Evolutionary conservation across 1,139 yeast genomes (phyloP), one percentile per base, ranked within the genome.

Genomic region (Scheffersomyces stambukii): DNA sequence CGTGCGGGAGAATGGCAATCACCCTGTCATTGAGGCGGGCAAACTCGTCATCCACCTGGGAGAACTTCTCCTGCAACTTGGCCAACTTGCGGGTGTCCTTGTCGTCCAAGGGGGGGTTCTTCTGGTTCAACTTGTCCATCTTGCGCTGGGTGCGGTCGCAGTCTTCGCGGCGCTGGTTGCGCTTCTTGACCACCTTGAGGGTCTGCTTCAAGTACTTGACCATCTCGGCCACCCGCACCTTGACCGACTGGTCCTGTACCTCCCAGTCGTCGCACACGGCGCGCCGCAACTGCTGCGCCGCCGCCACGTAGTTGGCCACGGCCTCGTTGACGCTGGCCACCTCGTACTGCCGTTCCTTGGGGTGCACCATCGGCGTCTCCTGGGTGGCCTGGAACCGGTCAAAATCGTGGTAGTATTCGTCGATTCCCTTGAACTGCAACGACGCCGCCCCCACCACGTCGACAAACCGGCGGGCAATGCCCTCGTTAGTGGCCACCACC

Each of bases 1-100:
- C 54, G 35, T 65, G 70, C 2, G 82, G 82, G 13, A 75, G 53
- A 3, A 59, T 43, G 5, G 62, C 30, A 31, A 57, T 59, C 10
- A 65, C 47, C 35, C 67, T 70, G 10, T 53, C 54, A 44, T 69
- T 70, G 13, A 70, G 40, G 8, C 57, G 58, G 13, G 48, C 45
- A 38, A 52, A 71, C 8, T 55, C 47, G 3, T 44, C 42, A 17
- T 54, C 55, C 6, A 54, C 49, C n/a, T 52, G 55, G 5, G 52
- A 50, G 26, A 64, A 36, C 16, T 59, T 49, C 3, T 36, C 36
- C 32, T 65, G 64, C 10, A 58, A 46, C 2, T 41, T 40, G 11
- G 49, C 52, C 40, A 70, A 42, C 28, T 60, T 54, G 1, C 38
- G 33, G 30, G 52, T 54, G 19, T 67, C 75, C 37, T 69, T 68